Base-by-base conservation (phyloP, 257 asterid genomes). In the Gardenia jasminoides region DNA sequence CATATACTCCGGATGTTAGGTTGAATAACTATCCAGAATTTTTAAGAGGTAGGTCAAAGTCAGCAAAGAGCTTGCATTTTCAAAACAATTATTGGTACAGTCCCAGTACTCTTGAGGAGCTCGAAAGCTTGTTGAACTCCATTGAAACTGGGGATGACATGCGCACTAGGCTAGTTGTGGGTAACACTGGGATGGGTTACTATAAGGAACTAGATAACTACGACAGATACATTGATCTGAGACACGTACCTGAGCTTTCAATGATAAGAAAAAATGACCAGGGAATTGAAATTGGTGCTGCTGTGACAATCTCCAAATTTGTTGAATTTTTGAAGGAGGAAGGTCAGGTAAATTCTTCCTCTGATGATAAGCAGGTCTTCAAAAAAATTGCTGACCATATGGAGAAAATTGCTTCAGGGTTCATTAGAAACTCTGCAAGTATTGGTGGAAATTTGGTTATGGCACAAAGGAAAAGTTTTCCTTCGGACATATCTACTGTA, bases 401-500 rank as follows among this genome's bases (percentile, higher is more conserved):
- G 97, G 94, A 91, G 81, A 88, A 90, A 84, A 80, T 87, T 48
- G 97, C 91, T 59, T 76, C 93, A 24, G 82, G 80, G 1, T 91
- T 89, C 82, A 59, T 91, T 44, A 84, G 97, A 76, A 91, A 91
- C 82, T 61, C 90, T 0, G 94, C 88, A 62, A 91, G 94, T 81
- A 74, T 91, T 2, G 39, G 39, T 36, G 39, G 39, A 36, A 36
- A 36, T 36, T 36, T 36, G 39, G 39, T 36, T 1, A 36, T 90
- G 93, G 88, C 94, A 70, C 94, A 91, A 75, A 87, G 86, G 81
- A 88, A 86, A 58, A 31, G 79, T 83, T 91, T 91, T 85, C 94
- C 97, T 73, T 91, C 97, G 0, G 97, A 91, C 82, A 86, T 88
- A 58, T 89, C 84, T 70, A 91, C 97, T 4, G 64, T 91, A 74